Percentiles rank a stretch among this genome's conserved stretches.
These are phyloP conservation scores for Coemansia nantahalensis DNA, from an alignment of 192 early-diverging fungal genomes.

Conservation along the genomic window DNA sequence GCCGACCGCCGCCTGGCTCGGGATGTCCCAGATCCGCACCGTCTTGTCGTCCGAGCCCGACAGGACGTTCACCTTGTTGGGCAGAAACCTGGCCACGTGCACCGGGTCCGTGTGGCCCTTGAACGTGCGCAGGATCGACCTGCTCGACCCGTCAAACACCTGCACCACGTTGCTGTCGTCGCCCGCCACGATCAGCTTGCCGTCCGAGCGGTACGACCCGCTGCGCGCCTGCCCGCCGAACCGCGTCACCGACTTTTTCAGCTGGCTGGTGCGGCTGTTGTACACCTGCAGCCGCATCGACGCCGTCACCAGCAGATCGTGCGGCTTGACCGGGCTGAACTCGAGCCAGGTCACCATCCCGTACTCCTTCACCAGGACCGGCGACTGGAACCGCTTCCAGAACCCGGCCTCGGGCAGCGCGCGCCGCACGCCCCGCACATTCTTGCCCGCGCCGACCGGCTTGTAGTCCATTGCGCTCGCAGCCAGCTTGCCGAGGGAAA, in stretches of 20 bases:
- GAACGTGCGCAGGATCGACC: constrained; percentile 69
- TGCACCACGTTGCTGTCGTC: constrained; percentile 88
- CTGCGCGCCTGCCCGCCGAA: constrained; percentile 88
- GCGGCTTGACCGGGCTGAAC: constrained; percentile 76
- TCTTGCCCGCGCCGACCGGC: constrained; percentile 57
- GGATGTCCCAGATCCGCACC: constrained; percentile 92
- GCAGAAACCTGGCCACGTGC: constrained; percentile 77
- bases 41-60: constrained; percentile 92
- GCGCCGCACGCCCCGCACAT: constrained; percentile 54
- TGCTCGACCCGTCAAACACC: constrained; percentile 65
- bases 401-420: constrained; percentile 63
- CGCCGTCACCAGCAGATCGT: constrained; percentile 88
- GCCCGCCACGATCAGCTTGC: constrained; percentile 89
- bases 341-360: constrained; percentile 78
- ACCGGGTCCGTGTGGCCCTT: constrained; percentile 68
- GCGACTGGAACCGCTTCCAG: constrained; percentile 86
- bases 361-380: constrained; percentile 84
- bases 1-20: constrained; percentile 66
- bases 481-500: too few relatives aligned
- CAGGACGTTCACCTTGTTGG: constrained; percentile 75
- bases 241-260: constrained; percentile 89
- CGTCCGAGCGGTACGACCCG: constrained; percentile 78
- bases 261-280: constrained; percentile 72
- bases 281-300: constrained; percentile 93
- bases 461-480: constrained; percentile 59